Evolutionary conservation across 2,329 filamentous ascomycete species (phyloP).

Genomic region (Macrophomina tecta): DNA sequence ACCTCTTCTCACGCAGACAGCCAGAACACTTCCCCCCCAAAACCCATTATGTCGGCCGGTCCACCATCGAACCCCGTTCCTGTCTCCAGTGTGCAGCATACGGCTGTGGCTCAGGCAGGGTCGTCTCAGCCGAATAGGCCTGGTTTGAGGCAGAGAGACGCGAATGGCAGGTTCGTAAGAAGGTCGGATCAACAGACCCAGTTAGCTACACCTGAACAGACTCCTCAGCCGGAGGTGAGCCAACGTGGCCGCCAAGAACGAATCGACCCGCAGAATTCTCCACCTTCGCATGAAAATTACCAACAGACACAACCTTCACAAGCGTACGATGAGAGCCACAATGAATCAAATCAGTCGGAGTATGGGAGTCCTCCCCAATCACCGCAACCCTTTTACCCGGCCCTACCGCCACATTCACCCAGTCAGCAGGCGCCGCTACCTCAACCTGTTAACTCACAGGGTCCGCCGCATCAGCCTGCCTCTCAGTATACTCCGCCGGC

Average conservation of each 20-base stretch:
- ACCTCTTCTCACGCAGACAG: too few species aligned
- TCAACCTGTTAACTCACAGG: not conserved
- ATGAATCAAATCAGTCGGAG: not conserved
- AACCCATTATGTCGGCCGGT: too few species aligned
- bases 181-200: not conserved
- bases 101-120: not conserved
- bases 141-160: constrained; percentile 1
- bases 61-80: not conserved
- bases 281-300: not conserved
- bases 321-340: not conserved
- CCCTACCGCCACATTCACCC: not conserved
- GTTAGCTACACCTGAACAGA: not conserved
- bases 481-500: not conserved
- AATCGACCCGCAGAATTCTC: not conserved
- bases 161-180: not conserved
- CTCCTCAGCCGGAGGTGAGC: not conserved
- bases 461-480: not conserved
- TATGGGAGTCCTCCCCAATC: not conserved
- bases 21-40: too few species aligned
- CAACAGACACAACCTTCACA: not conserved
- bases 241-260: not conserved
- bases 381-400: not conserved
- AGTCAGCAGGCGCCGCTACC: not conserved
- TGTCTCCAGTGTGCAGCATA: not conserved
- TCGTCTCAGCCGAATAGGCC: not conserved